These are phyloP conservation scores for Tothia fuscella DNA, from an alignment of 2,329 filamentous ascomycete genomes.

Conservation along the genomic window DNA sequence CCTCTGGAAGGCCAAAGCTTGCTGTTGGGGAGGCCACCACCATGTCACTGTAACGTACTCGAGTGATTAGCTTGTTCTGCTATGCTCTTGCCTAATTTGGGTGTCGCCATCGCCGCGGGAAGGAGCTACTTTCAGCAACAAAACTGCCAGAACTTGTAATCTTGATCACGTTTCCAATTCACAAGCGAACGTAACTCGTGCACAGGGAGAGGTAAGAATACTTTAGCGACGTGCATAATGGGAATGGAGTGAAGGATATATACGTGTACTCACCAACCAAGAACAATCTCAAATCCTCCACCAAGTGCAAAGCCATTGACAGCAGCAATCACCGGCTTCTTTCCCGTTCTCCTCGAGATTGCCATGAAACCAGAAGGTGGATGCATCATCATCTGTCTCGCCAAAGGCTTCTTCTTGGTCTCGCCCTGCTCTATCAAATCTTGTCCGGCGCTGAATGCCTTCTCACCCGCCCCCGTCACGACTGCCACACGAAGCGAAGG, in stretches of 20 bases:
- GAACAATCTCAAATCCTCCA: constrained; percentile 45
- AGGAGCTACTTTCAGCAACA: too few relatives aligned
- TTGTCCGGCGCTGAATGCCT: constrained; percentile 44
- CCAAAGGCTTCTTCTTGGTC: constrained; percentile 16
- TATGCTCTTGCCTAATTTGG: not conserved
- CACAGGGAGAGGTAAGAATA: too few relatives aligned
- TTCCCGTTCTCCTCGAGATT: constrained; percentile 43
- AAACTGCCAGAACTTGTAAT: too few relatives aligned
- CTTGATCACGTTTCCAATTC: not conserved
- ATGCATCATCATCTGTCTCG: constrained; percentile 22
- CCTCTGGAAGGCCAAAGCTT: constrained; percentile 42
- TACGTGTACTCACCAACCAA: constrained; percentile 37
- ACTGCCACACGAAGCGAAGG: constrained; percentile 22
- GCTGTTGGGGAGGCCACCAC: constrained; percentile 41
- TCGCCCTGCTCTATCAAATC: constrained; percentile 39
- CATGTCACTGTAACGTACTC: constrained; percentile 38
- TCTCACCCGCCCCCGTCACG: constrained; percentile 40
- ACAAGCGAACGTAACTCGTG: too few relatives aligned
- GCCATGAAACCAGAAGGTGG: constrained; percentile 42
- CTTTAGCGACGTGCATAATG: too few relatives aligned
- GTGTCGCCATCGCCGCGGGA: too few relatives aligned
- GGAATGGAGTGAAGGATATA: too few relatives aligned
- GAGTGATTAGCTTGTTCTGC: too few relatives aligned
- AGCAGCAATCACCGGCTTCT: constrained; percentile 49
- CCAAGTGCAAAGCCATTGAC: constrained; percentile 47